Base-by-base conservation (phyloP, 768 basidiomycete genomes). In the Suillus clintonianus region DNA sequence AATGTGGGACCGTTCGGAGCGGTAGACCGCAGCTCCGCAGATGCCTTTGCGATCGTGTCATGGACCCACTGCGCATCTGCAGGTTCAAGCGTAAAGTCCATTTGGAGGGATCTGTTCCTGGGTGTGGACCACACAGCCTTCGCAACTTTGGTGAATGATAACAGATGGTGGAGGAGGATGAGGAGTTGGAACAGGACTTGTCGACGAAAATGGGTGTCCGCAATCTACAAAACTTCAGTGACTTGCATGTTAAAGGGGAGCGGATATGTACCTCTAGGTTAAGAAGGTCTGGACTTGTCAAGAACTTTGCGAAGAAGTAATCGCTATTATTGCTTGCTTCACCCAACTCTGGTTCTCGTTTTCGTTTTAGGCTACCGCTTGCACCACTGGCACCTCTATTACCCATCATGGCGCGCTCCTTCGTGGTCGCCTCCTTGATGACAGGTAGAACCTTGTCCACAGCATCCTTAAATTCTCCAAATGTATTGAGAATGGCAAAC, bases 241-340 rank as follows among this genome's bases (percentile, higher is more conserved):
- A 63, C 54, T 66, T 39, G 59, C 39, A 37, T 39, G 13, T 37
- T 57, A 34, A 62, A 60, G 14, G 47, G 39, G 60, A n/a, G 58
- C 61, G 67, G 62, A 43, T 34, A 69, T 82, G 57, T 58, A 94
- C 95, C 84, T 97, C 94, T 54, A 95, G 87, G 59, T 92, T 94
- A 17, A 95, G 80, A 24, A 97, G 79, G 61, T 95, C 93, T 0
- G 92, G 89, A 65, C 88, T 94, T 1, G 95, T 97, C 60, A 97
- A 78, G 77, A 94, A 96, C 76, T 96, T 97, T 42, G 95, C 92
- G 70, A 95, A 96, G 78, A 96, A 97, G 72, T 95, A 95, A 64
- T 95, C 89, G 56, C 80, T 85, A 5, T 64, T 74, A 22, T 79
- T 77, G 61, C 81, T 81, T 17, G 76, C 79, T 70, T 87, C 89